phyloP scores from a whole-genome alignment of 2,329 filamentous ascomycete genomes.

The Pseudovirgaria hyperparasitica region DNA sequence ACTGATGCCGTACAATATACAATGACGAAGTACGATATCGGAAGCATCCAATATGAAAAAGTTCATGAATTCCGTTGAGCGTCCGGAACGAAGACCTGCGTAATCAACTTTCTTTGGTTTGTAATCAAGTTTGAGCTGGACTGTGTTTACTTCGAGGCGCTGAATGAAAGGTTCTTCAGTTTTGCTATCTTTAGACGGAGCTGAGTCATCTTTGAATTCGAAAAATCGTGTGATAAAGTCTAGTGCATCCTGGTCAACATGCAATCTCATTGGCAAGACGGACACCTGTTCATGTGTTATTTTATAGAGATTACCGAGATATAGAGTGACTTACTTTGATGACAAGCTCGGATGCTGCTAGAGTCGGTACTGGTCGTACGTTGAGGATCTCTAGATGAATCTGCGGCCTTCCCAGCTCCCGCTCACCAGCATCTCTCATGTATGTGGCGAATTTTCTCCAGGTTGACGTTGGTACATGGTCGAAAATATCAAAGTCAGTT shows the following conservation, averaged over 20 bases:
- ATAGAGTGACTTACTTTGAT: slow-evolving; percentile 43
- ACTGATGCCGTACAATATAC: slow-evolving; percentile 82
- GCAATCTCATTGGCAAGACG: slow-evolving; percentile 72
- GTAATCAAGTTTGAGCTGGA: slow-evolving; percentile 83
- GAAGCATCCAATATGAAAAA: slow-evolving; percentile 86
- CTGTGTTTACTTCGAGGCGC: slow-evolving; percentile 70
- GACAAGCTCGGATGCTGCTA: slow-evolving; percentile 83
- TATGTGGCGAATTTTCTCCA: slow-evolving; percentile 99
- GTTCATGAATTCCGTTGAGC: slow-evolving; percentile 98
- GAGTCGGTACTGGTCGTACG: slow-evolving; percentile 70
- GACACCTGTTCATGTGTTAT: slow-evolving; percentile 34
- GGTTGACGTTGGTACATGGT: slow-evolving; percentile 86
- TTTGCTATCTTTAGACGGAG: slow-evolving; percentile 38
- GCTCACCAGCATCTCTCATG: slow-evolving; percentile 72
- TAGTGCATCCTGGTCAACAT: slow-evolving; percentile 93
- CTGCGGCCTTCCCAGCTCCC: slow-evolving; percentile 81
- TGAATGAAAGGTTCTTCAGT: slow-evolving; percentile 79
- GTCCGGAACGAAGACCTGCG: slow-evolving; percentile 77
- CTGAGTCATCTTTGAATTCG: slow-evolving; percentile 78
- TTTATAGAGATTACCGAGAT: neutral
- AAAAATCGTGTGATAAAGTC: slow-evolving; percentile 98
- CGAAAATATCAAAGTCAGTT: slow-evolving; percentile 76
- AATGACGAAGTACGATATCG: slow-evolving; percentile 72
- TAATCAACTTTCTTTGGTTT: slow-evolving; percentile 99
- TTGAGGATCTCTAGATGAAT: slow-evolving; percentile 78